Evolutionary conservation across 192 early-diverging fungal species (phyloP), one percentile per base, ranked within the genome.

Genomic region (Linnemannia hyalina): DNA sequence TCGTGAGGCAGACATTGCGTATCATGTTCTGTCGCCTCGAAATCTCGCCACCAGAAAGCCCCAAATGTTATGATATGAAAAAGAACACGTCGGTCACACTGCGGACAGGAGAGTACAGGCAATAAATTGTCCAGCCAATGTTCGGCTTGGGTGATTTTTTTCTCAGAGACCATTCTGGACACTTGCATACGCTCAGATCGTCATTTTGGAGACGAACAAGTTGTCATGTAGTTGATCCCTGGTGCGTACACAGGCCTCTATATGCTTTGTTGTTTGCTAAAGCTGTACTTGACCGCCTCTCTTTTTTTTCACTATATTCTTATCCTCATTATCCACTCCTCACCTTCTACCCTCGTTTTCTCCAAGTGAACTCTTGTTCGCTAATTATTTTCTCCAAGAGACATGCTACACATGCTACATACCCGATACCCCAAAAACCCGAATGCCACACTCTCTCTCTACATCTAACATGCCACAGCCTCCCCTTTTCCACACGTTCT

Each of bases 401-500:
- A 4, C 10, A 26, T 15, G 26, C 11, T 26, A 29, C 60, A 4
- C 10, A 26, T 15, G 26, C 11, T 26, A 29, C 60, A 65, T 65
- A 35, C 60, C 60, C 26, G 11, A 65, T 10, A 32, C 26, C 29
- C 10, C 26, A 32, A 23, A 65, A 65, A 65, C 29, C 29, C 11
- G 60, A 65, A 65, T 26, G 49, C 18, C 49, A 20, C 49, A 20
- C 47, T 49, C 49, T 52, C 49, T 52, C 5, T 52, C 18, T 52
- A 18, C 3, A 3, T 65, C 2, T 10, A 29, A 15, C 60, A 65
- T 65, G 60, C 29, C 60, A 65, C 60, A 65, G 60, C 60, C 60
- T 65, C 60, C 29, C 26, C 29, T 65, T 65, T 65, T 32, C 60
- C 11, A 65, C 60, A 65, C 60, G 60, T 65, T 65, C 60, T 65